Percentiles rank a stretch among this genome's conserved stretches.
Evolutionary conservation across 1,284 basidiomycete genomes (phyloP).

Genomic region (Malassezia furfur): DNA sequence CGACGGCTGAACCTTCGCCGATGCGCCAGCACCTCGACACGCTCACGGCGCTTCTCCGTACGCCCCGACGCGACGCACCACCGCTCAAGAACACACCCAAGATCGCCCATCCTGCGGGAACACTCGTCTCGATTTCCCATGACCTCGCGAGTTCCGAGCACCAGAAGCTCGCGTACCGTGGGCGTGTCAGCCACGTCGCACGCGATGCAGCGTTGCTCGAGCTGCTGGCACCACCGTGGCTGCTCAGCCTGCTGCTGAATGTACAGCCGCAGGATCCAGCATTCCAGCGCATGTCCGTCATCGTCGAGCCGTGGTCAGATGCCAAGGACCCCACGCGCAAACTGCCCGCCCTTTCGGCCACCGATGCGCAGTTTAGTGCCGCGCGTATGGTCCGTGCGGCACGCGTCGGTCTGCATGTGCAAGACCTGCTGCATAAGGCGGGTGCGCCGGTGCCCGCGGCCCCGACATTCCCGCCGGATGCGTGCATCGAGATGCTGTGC

Average conservation of each 20-base stretch:
- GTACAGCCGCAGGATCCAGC: neutral
- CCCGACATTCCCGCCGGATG: neutral
- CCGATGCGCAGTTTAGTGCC: neutral
- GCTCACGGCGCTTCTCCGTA: neutral
- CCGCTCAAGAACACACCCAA: neutral
- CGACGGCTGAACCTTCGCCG: neutral
- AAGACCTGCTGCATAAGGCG: neutral
- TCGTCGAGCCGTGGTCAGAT: neutral
- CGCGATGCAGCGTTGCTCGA: conserved; percentile 9
- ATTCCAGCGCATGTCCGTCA: neutral
- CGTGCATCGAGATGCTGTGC: conserved; percentile 13
- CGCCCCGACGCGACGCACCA: neutral
- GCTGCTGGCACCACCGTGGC: conserved; percentile 9
- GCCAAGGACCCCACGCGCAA: too few relatives aligned
- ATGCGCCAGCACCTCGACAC: neutral
- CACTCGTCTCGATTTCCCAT: neutral
- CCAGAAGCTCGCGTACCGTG: neutral
- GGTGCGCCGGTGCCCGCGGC: neutral
- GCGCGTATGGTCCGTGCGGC: conserved; percentile 2
- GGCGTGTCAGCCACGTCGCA: neutral
- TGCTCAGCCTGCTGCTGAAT: neutral
- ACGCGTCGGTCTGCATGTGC: neutral
- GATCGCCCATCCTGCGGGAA: neutral
- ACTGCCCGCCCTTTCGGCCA: neutral
- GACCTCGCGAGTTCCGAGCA: neutral